A percentile compares a stretch with the other conserved stretches of the same genome.
Conservation (phyloP, 163 green algal genomes). For the Prototheca cutis region DNA sequence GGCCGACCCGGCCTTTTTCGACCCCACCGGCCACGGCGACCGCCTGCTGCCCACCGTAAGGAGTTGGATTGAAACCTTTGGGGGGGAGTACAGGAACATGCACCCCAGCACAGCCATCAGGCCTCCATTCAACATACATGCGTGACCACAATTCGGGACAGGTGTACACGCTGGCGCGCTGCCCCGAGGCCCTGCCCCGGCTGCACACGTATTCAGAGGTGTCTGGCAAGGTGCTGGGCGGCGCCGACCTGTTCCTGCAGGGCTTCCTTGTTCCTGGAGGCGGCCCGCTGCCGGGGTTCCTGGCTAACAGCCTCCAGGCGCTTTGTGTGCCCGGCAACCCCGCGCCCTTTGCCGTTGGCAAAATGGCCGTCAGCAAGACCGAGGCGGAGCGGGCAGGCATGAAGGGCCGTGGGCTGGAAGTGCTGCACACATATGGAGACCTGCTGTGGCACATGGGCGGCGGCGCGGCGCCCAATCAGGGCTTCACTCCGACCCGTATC, state of each 20-base stretch:
- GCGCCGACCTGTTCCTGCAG: conserved; percentile 47
- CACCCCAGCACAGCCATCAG: too few relatives aligned
- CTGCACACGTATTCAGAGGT: conserved; percentile 37
- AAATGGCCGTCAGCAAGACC: conserved; percentile 21
- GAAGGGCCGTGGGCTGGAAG: conserved; percentile 27
- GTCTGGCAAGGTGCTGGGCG: conserved; percentile 23
- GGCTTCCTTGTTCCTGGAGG: conserved; percentile 27
- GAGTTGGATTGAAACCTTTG: too few relatives aligned
- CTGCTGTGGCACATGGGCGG: conserved; percentile 41
- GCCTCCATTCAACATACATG: too few relatives aligned
- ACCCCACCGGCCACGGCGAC: conserved; percentile 31
- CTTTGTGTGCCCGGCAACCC: conserved; percentile 29
- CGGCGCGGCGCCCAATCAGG: conserved; percentile 24
- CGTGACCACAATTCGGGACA: too few relatives aligned
- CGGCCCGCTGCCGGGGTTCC: conserved; percentile 15
- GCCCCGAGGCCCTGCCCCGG: conserved; percentile 17
- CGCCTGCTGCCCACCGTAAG: conserved; percentile 34
- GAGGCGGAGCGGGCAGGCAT: conserved; percentile 20
- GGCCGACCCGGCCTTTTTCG: conserved; percentile 43
- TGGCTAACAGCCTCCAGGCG: conserved; percentile 12
- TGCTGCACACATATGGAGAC: conserved; percentile 40
- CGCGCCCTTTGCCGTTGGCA: conserved; percentile 35
- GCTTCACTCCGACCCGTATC: conserved; percentile 30
- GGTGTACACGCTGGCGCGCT: conserved; percentile 32
- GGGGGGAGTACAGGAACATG: too few relatives aligned